These are phyloP conservation scores for Termitomyces sp. DNA, from an alignment of 768 basidiomycete species.

Conservation along the genomic window DNA sequence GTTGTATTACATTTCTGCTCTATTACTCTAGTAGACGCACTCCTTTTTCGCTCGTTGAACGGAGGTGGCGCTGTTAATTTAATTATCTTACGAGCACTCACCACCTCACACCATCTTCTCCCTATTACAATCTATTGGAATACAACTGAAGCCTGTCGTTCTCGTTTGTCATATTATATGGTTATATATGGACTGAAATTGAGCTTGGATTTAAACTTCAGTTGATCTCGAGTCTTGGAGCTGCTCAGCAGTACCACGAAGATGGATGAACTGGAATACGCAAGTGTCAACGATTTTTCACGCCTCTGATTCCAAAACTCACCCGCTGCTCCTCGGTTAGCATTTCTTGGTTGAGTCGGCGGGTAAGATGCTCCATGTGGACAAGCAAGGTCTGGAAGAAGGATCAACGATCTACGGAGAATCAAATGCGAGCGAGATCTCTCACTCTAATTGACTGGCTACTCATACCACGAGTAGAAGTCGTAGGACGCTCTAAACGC, in stretches of 20 bases:
- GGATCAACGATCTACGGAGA: background rate
- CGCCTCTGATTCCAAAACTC: background rate
- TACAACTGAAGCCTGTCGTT: slow-evolving; percentile 2
- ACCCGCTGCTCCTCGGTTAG: slow-evolving; percentile 54
- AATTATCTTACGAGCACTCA: slow-evolving; percentile 5
- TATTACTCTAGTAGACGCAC: slow-evolving; percentile 10
- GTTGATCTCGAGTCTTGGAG: slow-evolving; percentile 1
- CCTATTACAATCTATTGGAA: slow-evolving; percentile 10
- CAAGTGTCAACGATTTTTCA: background rate
- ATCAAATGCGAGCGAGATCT: background rate
- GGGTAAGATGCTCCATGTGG: slow-evolving; percentile 57
- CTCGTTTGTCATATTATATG: background rate
- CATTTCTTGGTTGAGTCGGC: slow-evolving; percentile 44
- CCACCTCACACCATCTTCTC: background rate
- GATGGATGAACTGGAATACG: slow-evolving; percentile 2
- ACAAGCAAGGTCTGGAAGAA: slow-evolving; percentile 56
- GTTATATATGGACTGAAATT: slow-evolving; percentile 1
- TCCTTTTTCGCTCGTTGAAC: slow-evolving; percentile 5
- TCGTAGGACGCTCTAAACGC: slow-evolving; percentile 42
- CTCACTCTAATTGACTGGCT: slow-evolving; percentile 61
- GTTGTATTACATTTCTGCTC: slow-evolving; percentile 13
- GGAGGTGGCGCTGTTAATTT: slow-evolving; percentile 8
- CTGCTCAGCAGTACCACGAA: slow-evolving; percentile 7
- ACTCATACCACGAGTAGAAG: slow-evolving; percentile 45
- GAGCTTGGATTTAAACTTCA: background rate